Conservation (phyloP, 2,329 filamentous ascomycete species). For the Diaporthe batatas region DNA sequence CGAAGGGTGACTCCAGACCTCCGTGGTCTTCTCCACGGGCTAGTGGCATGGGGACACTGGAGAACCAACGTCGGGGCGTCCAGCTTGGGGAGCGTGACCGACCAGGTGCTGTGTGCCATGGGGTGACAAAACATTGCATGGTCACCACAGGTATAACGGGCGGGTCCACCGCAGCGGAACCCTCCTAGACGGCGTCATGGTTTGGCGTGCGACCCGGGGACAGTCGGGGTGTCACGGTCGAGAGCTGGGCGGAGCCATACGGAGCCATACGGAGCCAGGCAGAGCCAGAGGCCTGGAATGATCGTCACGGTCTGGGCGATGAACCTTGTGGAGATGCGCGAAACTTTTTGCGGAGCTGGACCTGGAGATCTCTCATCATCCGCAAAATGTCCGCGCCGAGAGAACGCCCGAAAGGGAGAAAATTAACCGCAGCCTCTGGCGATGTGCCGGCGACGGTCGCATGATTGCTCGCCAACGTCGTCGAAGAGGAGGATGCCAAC, state of each 20-base stretch:
- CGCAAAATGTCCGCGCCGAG: slow-evolving; percentile 40
- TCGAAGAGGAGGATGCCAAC: background rate
- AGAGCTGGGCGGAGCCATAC: background rate
- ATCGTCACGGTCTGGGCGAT: slow-evolving; percentile 41
- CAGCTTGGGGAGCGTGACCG: slow-evolving; percentile 39
- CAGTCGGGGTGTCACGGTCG: slow-evolving; percentile 19
- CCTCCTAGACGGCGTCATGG: slow-evolving; percentile 36
- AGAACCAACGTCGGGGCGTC: slow-evolving; percentile 35
- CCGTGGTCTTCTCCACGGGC: slow-evolving; percentile 42
- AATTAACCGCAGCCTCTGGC: slow-evolving; percentile 31
- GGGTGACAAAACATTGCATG: slow-evolving; percentile 42
- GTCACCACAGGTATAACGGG: slow-evolving; percentile 25
- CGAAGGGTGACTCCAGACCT: slow-evolving; percentile 44
- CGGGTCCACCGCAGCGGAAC: slow-evolving; percentile 33
- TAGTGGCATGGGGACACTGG: slow-evolving; percentile 38
- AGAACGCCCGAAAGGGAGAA: slow-evolving; percentile 41
- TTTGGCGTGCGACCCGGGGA: slow-evolving; percentile 24
- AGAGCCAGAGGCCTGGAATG: slow-evolving; percentile 31
- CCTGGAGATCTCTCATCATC: slow-evolving; percentile 39
- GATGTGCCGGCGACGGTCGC: slow-evolving; percentile 38
- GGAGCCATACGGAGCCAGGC: too few species aligned
- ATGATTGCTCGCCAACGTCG: slow-evolving; percentile 17
- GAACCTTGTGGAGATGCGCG: slow-evolving; percentile 37
- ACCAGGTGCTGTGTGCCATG: slow-evolving; percentile 36
- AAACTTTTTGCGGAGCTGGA: slow-evolving; percentile 39